phyloP scores from a whole-genome alignment of 345 rosid genomes.

The Jatropha curcas region DNA sequence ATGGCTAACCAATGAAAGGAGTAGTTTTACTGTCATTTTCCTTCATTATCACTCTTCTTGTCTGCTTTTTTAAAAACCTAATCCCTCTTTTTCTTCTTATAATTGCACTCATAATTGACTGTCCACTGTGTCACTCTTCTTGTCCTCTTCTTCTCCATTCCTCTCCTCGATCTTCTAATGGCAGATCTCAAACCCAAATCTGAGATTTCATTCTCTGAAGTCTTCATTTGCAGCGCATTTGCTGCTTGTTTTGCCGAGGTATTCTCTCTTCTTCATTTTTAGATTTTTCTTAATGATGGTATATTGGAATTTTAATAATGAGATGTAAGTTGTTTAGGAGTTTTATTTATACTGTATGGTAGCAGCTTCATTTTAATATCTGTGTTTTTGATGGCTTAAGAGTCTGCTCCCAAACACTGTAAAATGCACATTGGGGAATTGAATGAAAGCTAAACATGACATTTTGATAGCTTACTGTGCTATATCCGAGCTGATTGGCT shows the following conservation, averaged over 20 bases:
- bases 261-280: neutral
- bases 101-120: neutral
- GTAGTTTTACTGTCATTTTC: neutral
- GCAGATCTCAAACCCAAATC: conserved; percentile 61
- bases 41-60: conserved; percentile 4
- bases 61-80: neutral
- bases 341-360: neutral
- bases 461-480: neutral
- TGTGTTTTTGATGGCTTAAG: neutral
- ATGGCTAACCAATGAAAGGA: neutral
- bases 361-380: neutral
- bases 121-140: neutral
- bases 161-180: conserved; percentile 21
- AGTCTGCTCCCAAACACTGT: neutral
- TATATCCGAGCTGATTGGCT: neutral
- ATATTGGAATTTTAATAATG: neutral
- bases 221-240: conserved; percentile 89
- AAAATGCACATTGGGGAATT: neutral
- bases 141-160: neutral
- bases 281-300: neutral
- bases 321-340: neutral
- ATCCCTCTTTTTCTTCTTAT: neutral
- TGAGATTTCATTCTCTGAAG: conserved; percentile 78
- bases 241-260: conserved; percentile 99
- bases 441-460: neutral